phyloP scores from a whole-genome alignment of 306 rosid species.

The Hylodesmum podocarpum region DNA sequence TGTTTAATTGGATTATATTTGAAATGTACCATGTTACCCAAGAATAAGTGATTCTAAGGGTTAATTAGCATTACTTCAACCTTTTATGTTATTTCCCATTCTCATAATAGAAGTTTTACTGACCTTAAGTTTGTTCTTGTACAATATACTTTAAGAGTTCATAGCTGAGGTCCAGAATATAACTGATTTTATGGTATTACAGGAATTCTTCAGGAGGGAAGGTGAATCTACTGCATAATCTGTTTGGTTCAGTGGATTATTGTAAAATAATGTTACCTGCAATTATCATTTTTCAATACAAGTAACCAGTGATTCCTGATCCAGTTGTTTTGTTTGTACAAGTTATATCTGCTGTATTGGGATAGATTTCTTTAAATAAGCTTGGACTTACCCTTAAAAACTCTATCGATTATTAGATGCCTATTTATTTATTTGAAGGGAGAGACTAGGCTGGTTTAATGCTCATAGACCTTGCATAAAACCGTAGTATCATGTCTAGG shows the following conservation, averaged over 20 bases:
- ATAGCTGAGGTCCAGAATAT: slow-evolving; percentile 18
- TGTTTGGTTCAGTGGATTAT: slow-evolving; percentile 14
- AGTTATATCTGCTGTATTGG: slow-evolving; percentile 21
- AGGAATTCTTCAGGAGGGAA: slow-evolving; percentile 45
- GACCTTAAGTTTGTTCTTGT: not conserved
- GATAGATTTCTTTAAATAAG: slow-evolving; percentile 16
- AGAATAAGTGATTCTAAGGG: not conserved
- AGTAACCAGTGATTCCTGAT: slow-evolving; percentile 12
- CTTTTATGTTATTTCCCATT: not conserved
- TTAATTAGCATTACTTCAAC: not conserved
- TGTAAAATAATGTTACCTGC: slow-evolving; percentile 29
- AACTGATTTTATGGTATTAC: slow-evolving; percentile 28
- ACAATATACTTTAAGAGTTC: not conserved
- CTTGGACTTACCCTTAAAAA: not conserved
- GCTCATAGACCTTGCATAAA: slow-evolving; percentile 19
- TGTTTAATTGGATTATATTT: not conserved
- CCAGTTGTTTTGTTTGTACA: slow-evolving; percentile 26
- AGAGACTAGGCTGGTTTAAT: slow-evolving; percentile 9
- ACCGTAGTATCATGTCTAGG: not conserved
- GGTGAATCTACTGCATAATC: slow-evolving; percentile 41
- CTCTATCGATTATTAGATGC: not conserved
- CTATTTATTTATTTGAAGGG: not conserved
- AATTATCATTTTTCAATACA: slow-evolving; percentile 16
- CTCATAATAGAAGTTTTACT: not conserved
- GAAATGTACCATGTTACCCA: not conserved